A percentile compares a stretch with the other conserved stretches of the same genome.
Conservation (phyloP, 306 rosid species). For the Clitoria ternatea region DNA sequence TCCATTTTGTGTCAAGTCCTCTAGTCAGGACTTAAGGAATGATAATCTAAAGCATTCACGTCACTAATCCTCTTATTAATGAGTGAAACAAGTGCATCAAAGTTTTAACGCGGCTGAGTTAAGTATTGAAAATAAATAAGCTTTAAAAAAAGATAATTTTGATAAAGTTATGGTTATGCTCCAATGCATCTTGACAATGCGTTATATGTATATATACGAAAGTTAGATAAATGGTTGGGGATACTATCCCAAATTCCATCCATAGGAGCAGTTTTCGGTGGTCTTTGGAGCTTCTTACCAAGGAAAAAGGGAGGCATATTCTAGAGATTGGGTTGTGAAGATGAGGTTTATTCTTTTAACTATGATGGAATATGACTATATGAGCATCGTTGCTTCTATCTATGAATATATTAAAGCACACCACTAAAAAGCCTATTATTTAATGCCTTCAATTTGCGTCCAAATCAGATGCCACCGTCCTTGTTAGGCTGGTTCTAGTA, state of each 20-base stretch:
- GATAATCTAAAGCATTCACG: no score
- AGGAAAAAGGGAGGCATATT: constrained; percentile 27
- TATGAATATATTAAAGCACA: background rate
- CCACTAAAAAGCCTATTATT: background rate
- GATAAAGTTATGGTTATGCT: no score
- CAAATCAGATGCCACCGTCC: constrained; percentile 27
- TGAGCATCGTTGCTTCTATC: background rate
- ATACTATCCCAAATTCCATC: background rate
- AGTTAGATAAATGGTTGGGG: background rate
- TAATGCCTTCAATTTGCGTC: constrained; percentile 1
- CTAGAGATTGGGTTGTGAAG: constrained; percentile 6
- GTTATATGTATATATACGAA: background rate
- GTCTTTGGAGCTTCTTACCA: background rate
- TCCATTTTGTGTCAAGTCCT: background rate
- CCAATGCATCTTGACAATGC: background rate
- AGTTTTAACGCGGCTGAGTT: no score
- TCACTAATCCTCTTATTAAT: no score
- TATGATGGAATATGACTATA: constrained; percentile 18
- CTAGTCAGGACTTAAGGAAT: background rate
- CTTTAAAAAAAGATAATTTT: no score
- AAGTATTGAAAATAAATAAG: no score
- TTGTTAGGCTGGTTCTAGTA: background rate
- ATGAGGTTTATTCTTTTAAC: constrained; percentile 30
- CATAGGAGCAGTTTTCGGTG: background rate
- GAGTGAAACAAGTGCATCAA: no score